A percentile compares a stretch with the other conserved stretches of the same genome.
These are phyloP conservation scores for Leccinum longicurvipes DNA, from an alignment of 768 basidiomycete genomes.

Conservation along the genomic window DNA sequence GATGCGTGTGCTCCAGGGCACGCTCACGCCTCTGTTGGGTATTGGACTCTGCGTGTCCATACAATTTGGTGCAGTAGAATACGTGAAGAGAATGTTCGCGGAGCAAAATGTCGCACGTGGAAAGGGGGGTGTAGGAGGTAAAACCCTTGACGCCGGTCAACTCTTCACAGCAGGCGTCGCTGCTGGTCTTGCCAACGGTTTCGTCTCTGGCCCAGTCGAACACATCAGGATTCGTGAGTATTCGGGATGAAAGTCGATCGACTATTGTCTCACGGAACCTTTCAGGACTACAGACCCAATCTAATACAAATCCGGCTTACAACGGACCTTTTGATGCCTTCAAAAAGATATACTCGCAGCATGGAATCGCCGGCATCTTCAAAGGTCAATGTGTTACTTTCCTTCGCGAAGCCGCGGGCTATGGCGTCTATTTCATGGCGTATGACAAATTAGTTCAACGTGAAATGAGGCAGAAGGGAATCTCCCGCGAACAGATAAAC, in stretches of 20 bases:
- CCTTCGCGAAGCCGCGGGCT: slow-evolving; percentile 76
- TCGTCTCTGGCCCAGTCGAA: slow-evolving; percentile 95
- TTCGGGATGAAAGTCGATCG: not conserved
- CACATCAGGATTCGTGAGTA: slow-evolving; percentile 78
- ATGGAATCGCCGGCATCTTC: slow-evolving; percentile 84
- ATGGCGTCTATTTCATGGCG: slow-evolving; percentile 85
- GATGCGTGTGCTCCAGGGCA: slow-evolving; percentile 54
- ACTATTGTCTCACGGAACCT: slow-evolving; percentile 4
- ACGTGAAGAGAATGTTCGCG: slow-evolving; percentile 76
- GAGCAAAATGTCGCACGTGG: slow-evolving; percentile 56
- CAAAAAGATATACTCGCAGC: slow-evolving; percentile 69
- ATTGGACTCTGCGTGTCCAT: slow-evolving; percentile 96
- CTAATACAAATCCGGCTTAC: slow-evolving; percentile 71
- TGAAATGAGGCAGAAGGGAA: slow-evolving; percentile 72
- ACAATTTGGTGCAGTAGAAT: slow-evolving; percentile 90
- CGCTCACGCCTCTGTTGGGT: slow-evolving; percentile 83
- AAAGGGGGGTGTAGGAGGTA: slow-evolving; percentile 63
- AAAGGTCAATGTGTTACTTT: slow-evolving; percentile 92
- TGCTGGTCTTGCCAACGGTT: slow-evolving; percentile 86
- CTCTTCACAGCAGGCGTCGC: slow-evolving; percentile 73
- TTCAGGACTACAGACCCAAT: slow-evolving; percentile 88
- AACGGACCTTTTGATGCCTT: slow-evolving; percentile 86
- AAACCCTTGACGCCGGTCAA: slow-evolving; percentile 56
- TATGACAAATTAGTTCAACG: slow-evolving; percentile 92
- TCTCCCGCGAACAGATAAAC: slow-evolving; percentile 71